Base-by-base conservation (phyloP, 1,139 yeast species). In the Zhuliangozyma blackwelliae region DNA sequence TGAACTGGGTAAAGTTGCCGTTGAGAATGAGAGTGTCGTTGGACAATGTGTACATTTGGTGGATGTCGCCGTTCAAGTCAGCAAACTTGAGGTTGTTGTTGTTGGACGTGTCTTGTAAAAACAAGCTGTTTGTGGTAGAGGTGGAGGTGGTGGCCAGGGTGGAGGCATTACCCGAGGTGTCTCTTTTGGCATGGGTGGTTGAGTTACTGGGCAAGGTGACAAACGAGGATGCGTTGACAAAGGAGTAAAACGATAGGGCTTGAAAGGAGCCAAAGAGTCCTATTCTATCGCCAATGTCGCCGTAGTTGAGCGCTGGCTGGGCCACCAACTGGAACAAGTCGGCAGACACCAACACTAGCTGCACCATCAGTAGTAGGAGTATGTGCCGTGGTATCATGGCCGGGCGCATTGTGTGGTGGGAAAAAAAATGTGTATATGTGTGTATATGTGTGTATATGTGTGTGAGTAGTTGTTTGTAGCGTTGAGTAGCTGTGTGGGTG, bases 261-360 rank as follows among this genome's bases (percentile, higher is more conserved):
- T 77, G 74, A 48, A 77, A 83, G 29, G 70, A 62, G 8, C 96
- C 96, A 35, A 84, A 69, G 12, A 86, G 49, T 5, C 83, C 81
- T 34, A 87, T 60, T 39, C 66, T 52, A 13, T 65, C 61, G 26
- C 78, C 73, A 28, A 66, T 40, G 31, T 49, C 46, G 20, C 47
- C 40, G 39, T 59, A 68, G 37, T 65, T 52, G 22, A 71, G 46
- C 7, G 44, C 48, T 3, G 75, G 75, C 23, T 50, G 65, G 10
- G 35, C 12, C 9, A 55, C 36, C 12, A 37, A 34, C 36, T 44
- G 40, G 38, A 51, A 49, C 10, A 30, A 26, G 9, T 33, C 35
- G n/a, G 21, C 33, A 11, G 27, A 19, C 20, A 19, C 19, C 7
- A 9, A 27, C 9, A 19, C 20, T 7, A 19, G 29, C 29, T 27